A percentile compares a stretch with the other conserved stretches of the same genome.
Conservation (phyloP, 192 early-diverging fungal genomes). For the Umbelopsis sp. region DNA sequence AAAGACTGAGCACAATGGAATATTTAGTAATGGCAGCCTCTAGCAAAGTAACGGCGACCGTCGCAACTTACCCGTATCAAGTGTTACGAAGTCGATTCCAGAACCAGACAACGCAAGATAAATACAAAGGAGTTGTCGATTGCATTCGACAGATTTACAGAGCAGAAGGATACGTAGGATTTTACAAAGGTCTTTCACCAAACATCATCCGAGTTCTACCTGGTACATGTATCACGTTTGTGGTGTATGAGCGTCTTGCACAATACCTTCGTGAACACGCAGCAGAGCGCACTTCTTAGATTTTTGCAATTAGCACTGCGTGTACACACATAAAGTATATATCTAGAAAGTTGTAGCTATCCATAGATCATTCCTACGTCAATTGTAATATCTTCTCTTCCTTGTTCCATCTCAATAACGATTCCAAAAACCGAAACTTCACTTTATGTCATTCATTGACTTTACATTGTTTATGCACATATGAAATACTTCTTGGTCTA, state of each 20-base stretch:
- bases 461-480: too few relatives aligned
- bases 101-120: constrained; percentile 46
- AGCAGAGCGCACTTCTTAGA: not conserved
- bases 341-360: not conserved
- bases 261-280: constrained; percentile 61
- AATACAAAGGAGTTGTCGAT: constrained; percentile 74
- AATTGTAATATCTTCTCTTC: not conserved
- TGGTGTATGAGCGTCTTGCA: constrained; percentile 86
- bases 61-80: constrained; percentile 93
- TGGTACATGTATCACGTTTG: constrained; percentile 93
- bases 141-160: constrained; percentile 69
- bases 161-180: constrained; percentile 77
- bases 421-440: too few relatives aligned
- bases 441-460: too few relatives aligned
- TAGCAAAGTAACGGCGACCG: constrained; percentile 86
- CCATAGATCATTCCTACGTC: not conserved
- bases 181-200: constrained; percentile 92
- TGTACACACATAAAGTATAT: not conserved
- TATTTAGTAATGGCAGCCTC: constrained; percentile 82
- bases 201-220: constrained; percentile 89
- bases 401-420: too few relatives aligned
- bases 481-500: too few relatives aligned
- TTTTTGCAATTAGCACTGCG: not conserved
- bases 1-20: constrained; percentile 61
- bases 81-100: constrained; percentile 87